Evolutionary conservation across 495 filamentous ascomycete species (phyloP).

Genomic region (Lasiosphaeriaceae sp.): DNA sequence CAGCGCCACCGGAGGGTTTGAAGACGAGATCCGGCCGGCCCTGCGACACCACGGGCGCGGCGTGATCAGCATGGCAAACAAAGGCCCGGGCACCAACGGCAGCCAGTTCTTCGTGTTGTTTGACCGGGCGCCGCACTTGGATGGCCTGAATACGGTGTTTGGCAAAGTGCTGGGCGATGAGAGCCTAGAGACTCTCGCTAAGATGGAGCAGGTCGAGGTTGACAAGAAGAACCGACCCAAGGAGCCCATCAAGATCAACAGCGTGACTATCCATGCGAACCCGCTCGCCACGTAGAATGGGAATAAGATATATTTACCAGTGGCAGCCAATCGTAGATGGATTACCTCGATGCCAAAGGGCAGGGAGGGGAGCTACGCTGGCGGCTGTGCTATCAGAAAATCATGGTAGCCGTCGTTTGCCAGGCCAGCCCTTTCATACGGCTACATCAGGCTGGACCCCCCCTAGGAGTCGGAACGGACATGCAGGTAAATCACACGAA

Average conservation of each 20-base stretch:
- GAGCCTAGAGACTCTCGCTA: conserved; percentile 64
- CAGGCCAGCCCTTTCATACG: too few species aligned
- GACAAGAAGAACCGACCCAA: conserved; percentile 88
- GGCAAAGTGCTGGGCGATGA: conserved; percentile 70
- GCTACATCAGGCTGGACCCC: too few species aligned
- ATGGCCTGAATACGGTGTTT: conserved; percentile 92
- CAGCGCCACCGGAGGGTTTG: conserved; percentile 63
- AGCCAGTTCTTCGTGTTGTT: conserved; percentile 93
- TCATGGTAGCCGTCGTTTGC: too few species aligned
- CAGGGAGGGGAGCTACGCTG: too few species aligned
- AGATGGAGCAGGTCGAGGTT: conserved; percentile 71
- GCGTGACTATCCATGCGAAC: conserved; percentile 89
- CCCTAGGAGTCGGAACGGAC: too few species aligned
- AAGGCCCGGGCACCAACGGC: conserved; percentile 78
- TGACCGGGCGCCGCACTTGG: conserved; percentile 82
- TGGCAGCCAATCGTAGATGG: too few species aligned
- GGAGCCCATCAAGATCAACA: conserved; percentile 63
- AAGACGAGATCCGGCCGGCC: conserved; percentile 87
- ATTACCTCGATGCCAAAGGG: too few species aligned
- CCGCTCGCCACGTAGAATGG: conserved; percentile 67
- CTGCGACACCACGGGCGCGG: conserved; percentile 84
- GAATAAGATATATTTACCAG: too few species aligned
- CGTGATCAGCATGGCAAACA: conserved; percentile 92
- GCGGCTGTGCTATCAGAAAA: too few species aligned
- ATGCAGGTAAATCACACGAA: too few species aligned